Percentiles rank a stretch among this genome's conserved stretches.
Conservation (phyloP, 2,329 filamentous ascomycete species). For the Mycosphaerella arachidis region DNA sequence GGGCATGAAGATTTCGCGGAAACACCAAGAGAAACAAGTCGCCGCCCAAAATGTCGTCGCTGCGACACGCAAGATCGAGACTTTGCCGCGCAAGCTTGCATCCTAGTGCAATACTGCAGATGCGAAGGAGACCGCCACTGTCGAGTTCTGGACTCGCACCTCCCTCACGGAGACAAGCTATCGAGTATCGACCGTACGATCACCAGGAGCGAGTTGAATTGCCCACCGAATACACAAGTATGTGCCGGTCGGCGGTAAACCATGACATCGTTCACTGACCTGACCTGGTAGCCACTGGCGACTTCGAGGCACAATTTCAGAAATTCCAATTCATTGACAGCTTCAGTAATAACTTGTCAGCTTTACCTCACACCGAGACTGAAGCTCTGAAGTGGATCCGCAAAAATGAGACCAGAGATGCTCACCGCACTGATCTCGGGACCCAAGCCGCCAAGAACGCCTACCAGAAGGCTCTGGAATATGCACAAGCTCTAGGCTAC, state of each 20-base stretch:
- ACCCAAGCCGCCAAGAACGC: constrained; percentile 8
- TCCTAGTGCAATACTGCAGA: constrained; percentile 2
- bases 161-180: constrained; percentile 11
- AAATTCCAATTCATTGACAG: constrained; percentile 1
- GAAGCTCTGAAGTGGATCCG: constrained; percentile 8
- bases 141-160: constrained; percentile 12
- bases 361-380: constrained; percentile 1
- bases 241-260: not conserved
- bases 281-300: not conserved
- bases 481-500: constrained; percentile 11
- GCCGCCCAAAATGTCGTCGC: not conserved
- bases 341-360: not conserved
- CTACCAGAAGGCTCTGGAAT: constrained; percentile 8
- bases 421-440: constrained; percentile 6
- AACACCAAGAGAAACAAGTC: not conserved
- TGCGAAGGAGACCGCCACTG: not conserved
- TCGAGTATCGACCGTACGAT: not conserved
- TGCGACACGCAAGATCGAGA: constrained; percentile 4
- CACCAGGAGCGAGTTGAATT: not conserved
- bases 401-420: constrained; percentile 5
- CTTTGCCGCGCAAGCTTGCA: constrained; percentile 4
- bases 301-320: constrained; percentile 9
- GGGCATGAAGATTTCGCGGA: not conserved
- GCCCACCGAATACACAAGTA: not conserved
- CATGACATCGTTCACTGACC: not conserved